These are phyloP conservation scores for Cystofilobasidium bisporidii DNA, from an alignment of 768 basidiomycete species.

Conservation along the genomic window DNA sequence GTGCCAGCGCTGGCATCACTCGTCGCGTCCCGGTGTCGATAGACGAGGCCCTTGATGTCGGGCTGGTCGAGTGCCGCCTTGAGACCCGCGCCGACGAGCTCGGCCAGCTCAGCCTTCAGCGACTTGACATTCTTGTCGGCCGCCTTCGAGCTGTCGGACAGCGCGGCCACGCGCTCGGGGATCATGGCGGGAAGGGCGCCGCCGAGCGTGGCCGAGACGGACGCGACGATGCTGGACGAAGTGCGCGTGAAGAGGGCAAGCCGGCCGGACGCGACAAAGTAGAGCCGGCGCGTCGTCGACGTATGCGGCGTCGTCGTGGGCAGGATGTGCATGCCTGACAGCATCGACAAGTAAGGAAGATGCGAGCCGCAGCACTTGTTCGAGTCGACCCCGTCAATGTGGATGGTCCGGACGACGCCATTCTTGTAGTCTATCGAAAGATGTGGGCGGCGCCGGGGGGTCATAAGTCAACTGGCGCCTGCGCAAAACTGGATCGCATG, in stretches of 20 bases:
- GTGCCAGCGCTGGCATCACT: slow-evolving; percentile 13
- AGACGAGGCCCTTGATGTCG: neutral
- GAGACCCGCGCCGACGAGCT: neutral
- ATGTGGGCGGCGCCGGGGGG: neutral
- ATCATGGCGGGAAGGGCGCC: slow-evolving; percentile 50
- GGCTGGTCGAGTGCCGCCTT: neutral
- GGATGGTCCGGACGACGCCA: slow-evolving; percentile 60
- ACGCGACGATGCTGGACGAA: slow-evolving; percentile 51
- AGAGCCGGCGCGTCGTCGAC: slow-evolving; percentile 57
- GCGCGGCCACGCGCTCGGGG: slow-evolving; percentile 51
- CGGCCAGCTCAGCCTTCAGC: slow-evolving; percentile 17
- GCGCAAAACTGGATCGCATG: neutral
- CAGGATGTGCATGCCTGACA: slow-evolving; percentile 60
- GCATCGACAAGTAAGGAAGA: slow-evolving; percentile 53
- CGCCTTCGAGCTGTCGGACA: slow-evolving; percentile 29
- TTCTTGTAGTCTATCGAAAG: slow-evolving; percentile 30
- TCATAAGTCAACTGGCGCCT: neutral
- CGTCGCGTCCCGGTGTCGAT: slow-evolving; percentile 5
- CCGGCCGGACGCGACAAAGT: slow-evolving; percentile 73
- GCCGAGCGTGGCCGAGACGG: slow-evolving; percentile 54
- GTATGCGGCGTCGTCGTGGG: slow-evolving; percentile 37
- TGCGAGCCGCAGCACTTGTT: slow-evolving; percentile 67
- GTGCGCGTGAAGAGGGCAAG: slow-evolving; percentile 55
- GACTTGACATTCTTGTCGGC: slow-evolving; percentile 2
- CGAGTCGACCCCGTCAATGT: slow-evolving; percentile 61